phyloP scores from a whole-genome alignment of 768 basidiomycete genomes.

The Tylopilus sp. region DNA sequence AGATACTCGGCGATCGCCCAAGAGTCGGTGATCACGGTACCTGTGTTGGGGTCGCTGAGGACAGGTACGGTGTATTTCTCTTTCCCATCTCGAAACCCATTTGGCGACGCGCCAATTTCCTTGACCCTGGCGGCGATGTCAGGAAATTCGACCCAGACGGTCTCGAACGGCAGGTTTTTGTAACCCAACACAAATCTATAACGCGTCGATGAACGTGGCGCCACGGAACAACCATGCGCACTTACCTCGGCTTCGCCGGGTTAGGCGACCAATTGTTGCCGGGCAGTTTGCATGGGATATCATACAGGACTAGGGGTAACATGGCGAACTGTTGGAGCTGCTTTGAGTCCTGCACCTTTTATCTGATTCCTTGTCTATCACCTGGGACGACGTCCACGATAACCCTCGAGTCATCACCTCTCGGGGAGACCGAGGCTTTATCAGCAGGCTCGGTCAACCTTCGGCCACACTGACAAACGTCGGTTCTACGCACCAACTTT shows the following conservation, averaged over 20 bases:
- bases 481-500: neutral
- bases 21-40: conserved; percentile 29
- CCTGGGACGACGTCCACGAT: neutral
- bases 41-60: conserved; percentile 32
- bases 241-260: conserved; percentile 36
- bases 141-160: conserved; percentile 34
- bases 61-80: conserved; percentile 33
- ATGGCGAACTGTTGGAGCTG: conserved; percentile 6
- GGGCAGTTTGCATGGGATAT: conserved; percentile 32
- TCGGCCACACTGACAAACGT: neutral
- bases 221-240: neutral
- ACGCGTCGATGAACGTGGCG: neutral
- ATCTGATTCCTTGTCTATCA: too few relatives aligned
- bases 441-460: conserved; percentile 2
- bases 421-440: too few relatives aligned
- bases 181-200: conserved; percentile 30
- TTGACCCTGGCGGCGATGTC: conserved; percentile 28
- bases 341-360: neutral
- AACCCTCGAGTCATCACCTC: neutral
- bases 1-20: conserved; percentile 35
- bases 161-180: conserved; percentile 34
- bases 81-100: conserved; percentile 15
- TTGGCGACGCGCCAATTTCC: conserved; percentile 25
- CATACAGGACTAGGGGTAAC: conserved; percentile 34
- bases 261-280: conserved; percentile 37